Base-by-base conservation (phyloP, 2,329 filamentous ascomycete species). In the Sporothrix protearum region DNA sequence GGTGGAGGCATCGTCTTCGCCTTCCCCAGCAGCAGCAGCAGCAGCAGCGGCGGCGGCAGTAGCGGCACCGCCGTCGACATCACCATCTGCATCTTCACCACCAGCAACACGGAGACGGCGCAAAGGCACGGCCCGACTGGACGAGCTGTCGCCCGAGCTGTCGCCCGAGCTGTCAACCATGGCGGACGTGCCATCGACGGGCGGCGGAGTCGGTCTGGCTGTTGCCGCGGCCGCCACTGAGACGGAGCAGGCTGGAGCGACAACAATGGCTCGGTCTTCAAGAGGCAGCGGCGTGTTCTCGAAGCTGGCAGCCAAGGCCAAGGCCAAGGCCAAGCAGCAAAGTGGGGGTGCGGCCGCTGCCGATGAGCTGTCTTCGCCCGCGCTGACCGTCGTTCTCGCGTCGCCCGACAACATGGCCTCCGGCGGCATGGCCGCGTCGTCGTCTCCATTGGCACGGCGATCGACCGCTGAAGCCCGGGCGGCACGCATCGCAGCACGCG, bases 71-170 rank as follows among this genome's bases (percentile, higher is more conserved):
- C 33, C 4, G 16, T 33, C 33, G 8, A 61, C 33, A 36, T 64
- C 59, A 28, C 59, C 36, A 1, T 22, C 57, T 22, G 57, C 33
- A n/a, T 76, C 2, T 72, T 76, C n/a, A 78, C 79, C 12, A 36
- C 66, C 49, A 51, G 51, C 28, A 14, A 2, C n/a, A 28, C 63
- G 64, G 9, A 10, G 42, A 16, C 19, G 28, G 22, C 42, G 64
- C 28, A 49, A 16, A 2, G 45, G 45, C 1, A 14, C 30, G 10
- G 9, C 19, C 5, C 45, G 64, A 6, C 45, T 22, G 19, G 79
- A 81, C 59, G 80, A 80, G 59, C 73, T 79, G 16, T 82, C 81
- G 0, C 79, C 80, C 59, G 80, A 80, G 59, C 73, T 79, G 16
- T 82, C 81, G 0, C 79, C 80, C 1, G 78, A 80, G 51, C 69